Evolutionary conservation across 225 moss, liverwort and hornwort species (phyloP), one percentile per base, ranked within the genome.

Genomic region (Sphagnum tenellum): DNA sequence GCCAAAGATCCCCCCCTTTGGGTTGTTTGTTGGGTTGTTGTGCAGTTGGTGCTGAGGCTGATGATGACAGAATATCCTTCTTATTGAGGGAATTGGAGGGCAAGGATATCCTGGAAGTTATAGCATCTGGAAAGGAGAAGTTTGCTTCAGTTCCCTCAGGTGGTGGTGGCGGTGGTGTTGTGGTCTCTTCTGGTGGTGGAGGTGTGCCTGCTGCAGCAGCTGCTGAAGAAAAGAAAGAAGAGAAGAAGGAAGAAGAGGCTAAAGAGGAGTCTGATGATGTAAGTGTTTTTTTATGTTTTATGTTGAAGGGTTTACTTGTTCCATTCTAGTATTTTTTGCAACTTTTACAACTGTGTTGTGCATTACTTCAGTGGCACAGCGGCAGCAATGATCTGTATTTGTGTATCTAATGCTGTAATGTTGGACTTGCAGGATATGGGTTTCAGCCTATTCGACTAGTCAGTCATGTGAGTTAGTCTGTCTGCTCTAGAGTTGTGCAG

Each of bases 211-310:
- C 77, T 7, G 53, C 79, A 12, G 72, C 78, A 49, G 77, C 81
- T 12, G 79, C 76, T 9, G 61, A 72, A 13, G 81, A 72, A 8
- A 79, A 80, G 62, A 73, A 73, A 68, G 80, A 79, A 14, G 87
- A 94, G 63, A 80, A 91, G 73, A 80, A 84, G 66, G 77, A 83
- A 67, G 86, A 86, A 71, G 82, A 90, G 57, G 70, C 80, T 3
- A 88, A 86, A 74, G 93, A 90, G 56, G 93, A 94, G 71, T 90
- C 86, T 0, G 88, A 93, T 63, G 89, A 93, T 29, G 93, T 86
- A 67, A 79, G 78, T 50, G 13, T 5, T 5, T 44, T 9, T 2
- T 13, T n/a, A 45, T 9, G 4, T 52, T 5, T 64, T 60, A 45
- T 3, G 3, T 9, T 44, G 3, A 61, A 29, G 12, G 59, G 45